Percentiles rank a stretch among this genome's conserved stretches.
These are phyloP conservation scores for Coemansia reversa DNA, from an alignment of 192 early-diverging fungal genomes.

Conservation along the genomic window DNA sequence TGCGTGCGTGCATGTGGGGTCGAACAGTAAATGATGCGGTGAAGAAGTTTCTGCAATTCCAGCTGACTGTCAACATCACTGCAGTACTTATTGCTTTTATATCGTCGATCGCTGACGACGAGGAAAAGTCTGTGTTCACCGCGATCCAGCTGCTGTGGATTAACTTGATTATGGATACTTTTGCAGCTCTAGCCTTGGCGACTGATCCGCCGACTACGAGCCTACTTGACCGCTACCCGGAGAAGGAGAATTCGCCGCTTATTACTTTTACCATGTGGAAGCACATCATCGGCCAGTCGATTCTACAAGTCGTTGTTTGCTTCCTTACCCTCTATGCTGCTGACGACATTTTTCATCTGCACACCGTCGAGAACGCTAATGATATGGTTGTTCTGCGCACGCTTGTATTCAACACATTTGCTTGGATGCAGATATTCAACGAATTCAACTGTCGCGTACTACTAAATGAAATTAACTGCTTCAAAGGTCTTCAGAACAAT, in stretches of 20 bases:
- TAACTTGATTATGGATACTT: conserved; percentile 99
- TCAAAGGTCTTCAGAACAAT: conserved; percentile 76
- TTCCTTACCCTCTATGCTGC: conserved; percentile 72
- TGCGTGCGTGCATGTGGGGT: conserved; percentile 98
- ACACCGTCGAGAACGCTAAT: conserved; percentile 40
- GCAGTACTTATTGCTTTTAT: conserved; percentile 81
- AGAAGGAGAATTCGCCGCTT: conserved; percentile 75
- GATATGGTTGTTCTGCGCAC: conserved; percentile 65
- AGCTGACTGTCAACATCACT: conserved; percentile 95
- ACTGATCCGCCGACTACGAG: conserved; percentile 88
- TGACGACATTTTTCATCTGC: conserved; percentile 62
- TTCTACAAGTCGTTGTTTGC: conserved; percentile 84
- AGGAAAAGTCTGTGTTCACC: conserved; percentile 82
- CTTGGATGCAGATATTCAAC: conserved; percentile 88
- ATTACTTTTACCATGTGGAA: conserved; percentile 94
- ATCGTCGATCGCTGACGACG: conserved; percentile 62
- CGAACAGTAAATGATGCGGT: conserved; percentile 94
- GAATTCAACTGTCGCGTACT: conserved; percentile 83
- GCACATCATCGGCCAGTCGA: conserved; percentile 88
- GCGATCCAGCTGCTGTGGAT: conserved; percentile 98
- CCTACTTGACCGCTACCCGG: conserved; percentile 85
- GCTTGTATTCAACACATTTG: conserved; percentile 91
- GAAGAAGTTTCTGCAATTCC: conserved; percentile 99
- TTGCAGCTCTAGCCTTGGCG: conserved; percentile 95
- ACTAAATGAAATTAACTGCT: conserved; percentile 82